These are phyloP conservation scores for Jatropha curcas DNA, from an alignment of 345 rosid genomes.

Conservation along the genomic window DNA sequence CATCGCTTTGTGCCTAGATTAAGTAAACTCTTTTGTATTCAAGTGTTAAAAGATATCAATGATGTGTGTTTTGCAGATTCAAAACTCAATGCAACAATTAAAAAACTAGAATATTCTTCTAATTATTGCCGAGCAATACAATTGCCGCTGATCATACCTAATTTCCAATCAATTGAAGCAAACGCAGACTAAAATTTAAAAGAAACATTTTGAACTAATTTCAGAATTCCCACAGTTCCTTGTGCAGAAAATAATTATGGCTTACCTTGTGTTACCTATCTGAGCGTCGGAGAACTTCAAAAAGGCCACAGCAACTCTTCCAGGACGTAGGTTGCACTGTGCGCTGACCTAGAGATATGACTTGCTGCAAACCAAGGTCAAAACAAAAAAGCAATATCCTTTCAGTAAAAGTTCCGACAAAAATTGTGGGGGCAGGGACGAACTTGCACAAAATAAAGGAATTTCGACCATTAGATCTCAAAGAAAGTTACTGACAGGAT, in stretches of 20 bases:
- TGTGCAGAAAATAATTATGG: neutral
- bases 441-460: neutral
- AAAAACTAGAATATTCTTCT: neutral
- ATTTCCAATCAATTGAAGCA: neutral
- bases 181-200: neutral
- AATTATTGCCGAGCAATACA: neutral
- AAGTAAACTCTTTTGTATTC: too few relatives aligned
- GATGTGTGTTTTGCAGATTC: too few relatives aligned
- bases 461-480: neutral
- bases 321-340: slow-evolving; percentile 47
- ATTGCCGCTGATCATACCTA: neutral
- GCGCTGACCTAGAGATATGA: slow-evolving; percentile 27
- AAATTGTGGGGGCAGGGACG: too few relatives aligned
- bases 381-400: neutral
- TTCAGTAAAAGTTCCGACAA: neutral
- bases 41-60: too few relatives aligned
- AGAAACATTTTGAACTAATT: neutral
- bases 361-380: slow-evolving; percentile 32
- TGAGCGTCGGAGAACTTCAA: slow-evolving; percentile 53
- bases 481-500: slow-evolving; percentile 38
- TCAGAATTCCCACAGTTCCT: neutral
- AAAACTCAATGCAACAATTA: too few relatives aligned
- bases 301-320: slow-evolving; percentile 76
- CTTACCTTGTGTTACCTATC: slow-evolving; percentile 22
- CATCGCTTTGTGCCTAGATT: too few relatives aligned